Percentiles rank a stretch among this genome's conserved stretches.
Conservation (phyloP, 1,284 basidiomycete genomes). For the Naganishia liquefaciens region DNA sequence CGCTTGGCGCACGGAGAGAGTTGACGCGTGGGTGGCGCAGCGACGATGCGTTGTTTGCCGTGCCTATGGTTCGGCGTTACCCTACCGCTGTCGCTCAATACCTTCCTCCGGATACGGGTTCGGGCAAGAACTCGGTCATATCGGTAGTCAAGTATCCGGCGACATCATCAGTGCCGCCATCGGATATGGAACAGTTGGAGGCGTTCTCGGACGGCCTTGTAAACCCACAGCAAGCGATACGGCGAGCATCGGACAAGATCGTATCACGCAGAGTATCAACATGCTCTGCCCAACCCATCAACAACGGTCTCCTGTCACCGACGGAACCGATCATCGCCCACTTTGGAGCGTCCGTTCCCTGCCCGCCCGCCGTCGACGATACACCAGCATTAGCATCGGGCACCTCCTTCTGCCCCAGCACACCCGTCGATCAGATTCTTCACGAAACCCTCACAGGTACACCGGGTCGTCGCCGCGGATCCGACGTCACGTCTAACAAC, state of each 20-base stretch:
- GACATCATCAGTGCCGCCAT: conserved; percentile 14
- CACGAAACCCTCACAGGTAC: conserved; percentile 24
- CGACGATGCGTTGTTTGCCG: conserved; percentile 32
- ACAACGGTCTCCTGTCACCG: conserved; percentile 7
- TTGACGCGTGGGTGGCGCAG: conserved; percentile 33
- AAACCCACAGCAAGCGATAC: neutral
- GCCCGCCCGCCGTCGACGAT: conserved; percentile 24
- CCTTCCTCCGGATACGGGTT: neutral
- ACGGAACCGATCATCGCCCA: conserved; percentile 7
- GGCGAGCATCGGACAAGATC: neutral
- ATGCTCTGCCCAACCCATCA: neutral
- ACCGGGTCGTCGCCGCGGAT: conserved; percentile 13
- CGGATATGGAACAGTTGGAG: conserved; percentile 10
- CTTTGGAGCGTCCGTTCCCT: conserved; percentile 16
- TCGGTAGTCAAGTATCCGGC: neutral
- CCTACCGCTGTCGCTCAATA: neutral
- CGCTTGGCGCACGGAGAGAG: neutral
- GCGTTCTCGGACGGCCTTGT: neutral
- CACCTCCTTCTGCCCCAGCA: neutral
- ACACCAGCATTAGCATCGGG: conserved; percentile 26
- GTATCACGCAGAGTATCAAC: neutral
- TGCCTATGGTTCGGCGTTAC: conserved; percentile 25
- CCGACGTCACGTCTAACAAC: neutral
- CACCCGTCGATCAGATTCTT: conserved; percentile 28
- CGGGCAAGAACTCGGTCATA: neutral